These are phyloP conservation scores for Chytriomyces sp. DNA, from an alignment of 192 early-diverging fungal genomes.

Conservation along the genomic window DNA sequence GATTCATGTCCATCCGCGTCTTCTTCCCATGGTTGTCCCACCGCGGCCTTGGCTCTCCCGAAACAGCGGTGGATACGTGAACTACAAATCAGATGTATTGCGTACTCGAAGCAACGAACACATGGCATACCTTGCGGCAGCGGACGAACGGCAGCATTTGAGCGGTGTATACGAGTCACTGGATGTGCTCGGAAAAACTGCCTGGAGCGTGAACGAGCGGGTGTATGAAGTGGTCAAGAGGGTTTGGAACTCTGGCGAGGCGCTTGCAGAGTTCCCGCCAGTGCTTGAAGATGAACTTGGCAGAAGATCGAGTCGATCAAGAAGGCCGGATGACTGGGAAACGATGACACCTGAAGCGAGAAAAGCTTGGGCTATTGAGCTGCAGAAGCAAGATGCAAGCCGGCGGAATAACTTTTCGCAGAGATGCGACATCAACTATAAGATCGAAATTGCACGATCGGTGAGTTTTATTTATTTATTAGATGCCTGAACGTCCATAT, in stretches of 20 bases:
- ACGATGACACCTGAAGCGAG: conserved; percentile 57
- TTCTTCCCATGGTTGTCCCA: conserved; percentile 90
- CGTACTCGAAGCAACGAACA: conserved; percentile 77
- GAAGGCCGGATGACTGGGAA: conserved; percentile 58
- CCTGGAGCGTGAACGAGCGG: conserved; percentile 85
- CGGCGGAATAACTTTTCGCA: conserved; percentile 74
- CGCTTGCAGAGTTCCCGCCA: conserved; percentile 65
- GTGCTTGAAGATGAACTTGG: conserved; percentile 43
- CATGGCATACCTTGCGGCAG: conserved; percentile 75
- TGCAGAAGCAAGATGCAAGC: conserved; percentile 38
- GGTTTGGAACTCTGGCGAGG: conserved; percentile 86
- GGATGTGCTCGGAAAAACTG: conserved; percentile 85
- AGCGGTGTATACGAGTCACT: conserved; percentile 72
- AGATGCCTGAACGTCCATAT: background rate
- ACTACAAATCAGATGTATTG: conserved; percentile 73
- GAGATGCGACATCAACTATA: conserved; percentile 92
- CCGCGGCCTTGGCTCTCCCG: conserved; percentile 90
- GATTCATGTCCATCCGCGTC: conserved; percentile 70
- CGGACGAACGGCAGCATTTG: conserved; percentile 77
- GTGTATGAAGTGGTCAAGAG: conserved; percentile 80
- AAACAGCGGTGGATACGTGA: conserved; percentile 85
- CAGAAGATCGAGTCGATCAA: conserved; percentile 22
- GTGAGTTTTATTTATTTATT: conserved; percentile 50
- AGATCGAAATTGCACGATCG: conserved; percentile 90
- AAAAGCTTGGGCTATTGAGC: conserved; percentile 44